Percentiles rank a stretch among this genome's conserved stretches.
Evolutionary conservation across 225 moss, liverwort and hornwort genomes (phyloP).

Genomic region (Anthoceros angustus): DNA sequence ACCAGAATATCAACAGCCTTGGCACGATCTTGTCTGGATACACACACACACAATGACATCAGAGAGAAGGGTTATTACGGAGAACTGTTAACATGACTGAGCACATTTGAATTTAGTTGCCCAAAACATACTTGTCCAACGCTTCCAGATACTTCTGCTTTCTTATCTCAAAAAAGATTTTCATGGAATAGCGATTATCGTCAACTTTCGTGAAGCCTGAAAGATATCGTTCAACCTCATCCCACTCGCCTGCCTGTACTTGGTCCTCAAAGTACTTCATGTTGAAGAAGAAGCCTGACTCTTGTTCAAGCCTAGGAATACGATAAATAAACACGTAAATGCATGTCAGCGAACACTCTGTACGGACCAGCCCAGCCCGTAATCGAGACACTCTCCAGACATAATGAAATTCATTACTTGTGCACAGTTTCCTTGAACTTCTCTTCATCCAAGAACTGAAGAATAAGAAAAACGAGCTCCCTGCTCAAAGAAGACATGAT

Average conservation of each 20-base stretch:
- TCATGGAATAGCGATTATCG: slow-evolving; percentile 99
- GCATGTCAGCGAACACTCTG: background rate
- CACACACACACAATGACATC: background rate
- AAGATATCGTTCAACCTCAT: slow-evolving; percentile 95
- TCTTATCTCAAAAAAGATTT: slow-evolving; percentile 99
- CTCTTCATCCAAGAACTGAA: slow-evolving; percentile 98
- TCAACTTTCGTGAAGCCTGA: slow-evolving; percentile 99
- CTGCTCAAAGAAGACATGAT: slow-evolving; percentile 99
- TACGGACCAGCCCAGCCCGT: background rate
- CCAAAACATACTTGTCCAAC: slow-evolving; percentile 67
- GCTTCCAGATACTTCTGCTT: slow-evolving; percentile 99
- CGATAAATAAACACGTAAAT: slow-evolving; percentile 19
- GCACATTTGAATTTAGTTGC: background rate
- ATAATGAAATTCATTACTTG: no score
- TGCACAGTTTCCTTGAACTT: slow-evolving; percentile 99
- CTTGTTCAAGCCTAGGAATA: slow-evolving; percentile 73
- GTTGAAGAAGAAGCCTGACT: slow-evolving; percentile 99
- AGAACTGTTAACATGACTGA: background rate
- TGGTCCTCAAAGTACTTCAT: slow-evolving; percentile 99
- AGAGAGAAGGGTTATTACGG: slow-evolving; percentile 21
- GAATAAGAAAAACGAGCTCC: slow-evolving; percentile 98
- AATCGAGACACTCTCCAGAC: no score
- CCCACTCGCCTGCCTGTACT: slow-evolving; percentile 98
- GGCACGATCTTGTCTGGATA: slow-evolving; percentile 85
- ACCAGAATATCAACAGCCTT: slow-evolving; percentile 98